These are phyloP conservation scores for Paracamarosporium sp. DNA, from an alignment of 2,329 filamentous ascomycete species.

Conservation along the genomic window DNA sequence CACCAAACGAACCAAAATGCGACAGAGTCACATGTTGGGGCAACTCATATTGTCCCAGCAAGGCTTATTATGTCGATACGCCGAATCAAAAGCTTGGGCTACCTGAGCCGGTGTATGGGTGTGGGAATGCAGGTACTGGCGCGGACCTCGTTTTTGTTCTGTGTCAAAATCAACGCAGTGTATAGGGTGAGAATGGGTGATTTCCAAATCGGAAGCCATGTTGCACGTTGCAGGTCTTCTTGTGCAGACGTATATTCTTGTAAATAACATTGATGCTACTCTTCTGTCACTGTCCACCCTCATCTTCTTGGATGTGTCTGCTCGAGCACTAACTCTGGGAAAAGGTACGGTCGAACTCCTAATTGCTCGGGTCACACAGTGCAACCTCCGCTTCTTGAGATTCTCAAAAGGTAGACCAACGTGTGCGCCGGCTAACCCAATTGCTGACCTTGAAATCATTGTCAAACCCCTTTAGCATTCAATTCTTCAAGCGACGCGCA, in stretches of 20 bases:
- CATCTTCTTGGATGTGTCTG: too few relatives aligned
- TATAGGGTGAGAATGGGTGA: neutral
- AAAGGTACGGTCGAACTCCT: too few relatives aligned
- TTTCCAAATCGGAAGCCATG: too few relatives aligned
- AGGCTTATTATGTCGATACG: constrained; percentile 3
- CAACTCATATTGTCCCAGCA: neutral
- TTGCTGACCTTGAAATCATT: neutral
- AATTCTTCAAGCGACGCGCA: neutral
- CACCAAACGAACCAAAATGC: neutral
- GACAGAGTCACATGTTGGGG: neutral
- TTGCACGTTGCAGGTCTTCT: neutral
- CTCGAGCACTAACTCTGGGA: too few relatives aligned
- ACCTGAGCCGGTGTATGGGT: constrained; percentile 4
- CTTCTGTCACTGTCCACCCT: neutral
- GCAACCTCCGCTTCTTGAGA: too few relatives aligned
- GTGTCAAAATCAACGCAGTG: neutral
- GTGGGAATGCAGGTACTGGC: neutral
- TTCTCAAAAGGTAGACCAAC: neutral
- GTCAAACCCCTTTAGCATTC: neutral
- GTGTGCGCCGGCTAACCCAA: neutral
- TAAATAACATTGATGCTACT: neutral
- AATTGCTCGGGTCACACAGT: too few relatives aligned
- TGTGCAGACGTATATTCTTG: neutral
- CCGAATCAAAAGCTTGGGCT: neutral
- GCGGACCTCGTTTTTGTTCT: neutral